Evolutionary conservation across 2,329 filamentous ascomycete species (phyloP).

Genomic region (Cercospora beticola): DNA sequence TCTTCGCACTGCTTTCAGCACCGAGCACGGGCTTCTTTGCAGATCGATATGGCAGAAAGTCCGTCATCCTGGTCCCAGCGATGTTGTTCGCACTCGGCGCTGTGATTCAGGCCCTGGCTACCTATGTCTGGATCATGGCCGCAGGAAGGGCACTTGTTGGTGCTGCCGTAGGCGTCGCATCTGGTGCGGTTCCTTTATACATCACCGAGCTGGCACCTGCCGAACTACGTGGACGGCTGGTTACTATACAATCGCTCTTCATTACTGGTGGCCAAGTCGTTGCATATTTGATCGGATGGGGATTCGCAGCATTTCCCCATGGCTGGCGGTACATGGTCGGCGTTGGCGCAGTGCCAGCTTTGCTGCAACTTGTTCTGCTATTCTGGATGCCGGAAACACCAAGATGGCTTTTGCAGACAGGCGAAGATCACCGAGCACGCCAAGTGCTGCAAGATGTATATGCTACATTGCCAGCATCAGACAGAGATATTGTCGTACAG

Average conservation of each 20-base stretch:
- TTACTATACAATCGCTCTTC: constrained; percentile 79
- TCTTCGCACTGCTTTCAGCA: constrained; percentile 58
- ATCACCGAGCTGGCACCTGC: constrained; percentile 34
- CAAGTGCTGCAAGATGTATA: constrained; percentile 54
- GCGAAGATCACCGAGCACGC: constrained; percentile 61
- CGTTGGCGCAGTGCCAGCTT: constrained; percentile 73
- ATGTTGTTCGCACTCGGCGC: constrained; percentile 68
- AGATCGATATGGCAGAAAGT: constrained; percentile 49
- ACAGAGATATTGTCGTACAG: constrained; percentile 53
- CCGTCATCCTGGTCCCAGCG: constrained; percentile 56
- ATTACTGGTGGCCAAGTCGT: constrained; percentile 87
- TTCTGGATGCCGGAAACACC: constrained; percentile 82
- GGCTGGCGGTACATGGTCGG: constrained; percentile 95
- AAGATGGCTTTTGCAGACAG: constrained; percentile 76
- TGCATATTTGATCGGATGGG: constrained; percentile 82
- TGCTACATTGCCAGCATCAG: constrained; percentile 16
- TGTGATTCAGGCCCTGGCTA: constrained; percentile 60
- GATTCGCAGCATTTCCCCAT: constrained; percentile 57
- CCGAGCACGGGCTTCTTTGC: constrained; percentile 44
- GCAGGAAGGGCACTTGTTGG: constrained; percentile 68
- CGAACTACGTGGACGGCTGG: constrained; percentile 67
- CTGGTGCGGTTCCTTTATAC: constrained; percentile 72
- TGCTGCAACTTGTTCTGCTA: constrained; percentile 68
- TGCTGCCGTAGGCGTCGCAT: constrained; percentile 70
- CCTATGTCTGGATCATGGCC: constrained; percentile 64